phyloP scores from a whole-genome alignment of 2,329 filamentous ascomycete species.

The Cordyceps pruinosa region DNA sequence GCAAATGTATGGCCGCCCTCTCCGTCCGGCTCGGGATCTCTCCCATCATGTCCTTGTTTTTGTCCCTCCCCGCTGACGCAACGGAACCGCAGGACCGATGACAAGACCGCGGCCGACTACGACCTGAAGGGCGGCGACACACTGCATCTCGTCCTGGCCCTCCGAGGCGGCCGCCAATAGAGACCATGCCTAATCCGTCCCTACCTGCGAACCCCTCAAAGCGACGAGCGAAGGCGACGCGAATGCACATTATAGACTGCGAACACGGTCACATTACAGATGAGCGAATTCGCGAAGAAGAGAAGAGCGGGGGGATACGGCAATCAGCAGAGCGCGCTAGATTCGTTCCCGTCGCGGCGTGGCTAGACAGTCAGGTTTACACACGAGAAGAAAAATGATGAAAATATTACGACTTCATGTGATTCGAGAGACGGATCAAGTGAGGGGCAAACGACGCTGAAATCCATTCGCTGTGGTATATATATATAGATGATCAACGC shows the following conservation, averaged over 20 bases:
- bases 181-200: background rate
- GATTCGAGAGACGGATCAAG: background rate
- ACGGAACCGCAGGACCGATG: slow-evolving; percentile 64
- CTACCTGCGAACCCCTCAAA: background rate
- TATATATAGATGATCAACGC: background rate
- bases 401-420: background rate
- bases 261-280: too few relatives aligned
- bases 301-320: background rate
- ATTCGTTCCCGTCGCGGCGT: too few relatives aligned
- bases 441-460: background rate
- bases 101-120: slow-evolving; percentile 89
- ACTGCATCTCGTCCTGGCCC: slow-evolving; percentile 88
- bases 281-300: too few relatives aligned
- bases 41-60: background rate
- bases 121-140: slow-evolving; percentile 86
- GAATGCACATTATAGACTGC: too few relatives aligned
- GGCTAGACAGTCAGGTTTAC: background rate
- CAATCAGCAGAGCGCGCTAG: too few relatives aligned
- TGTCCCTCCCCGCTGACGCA: background rate
- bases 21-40: background rate
- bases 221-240: background rate
- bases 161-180: slow-evolving; percentile 62
- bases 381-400: background rate
- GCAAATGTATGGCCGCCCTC: slow-evolving; percentile 64
- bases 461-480: background rate